phyloP scores from a whole-genome alignment of 164 flowering plant species.

The Platanus orientalis region DNA sequence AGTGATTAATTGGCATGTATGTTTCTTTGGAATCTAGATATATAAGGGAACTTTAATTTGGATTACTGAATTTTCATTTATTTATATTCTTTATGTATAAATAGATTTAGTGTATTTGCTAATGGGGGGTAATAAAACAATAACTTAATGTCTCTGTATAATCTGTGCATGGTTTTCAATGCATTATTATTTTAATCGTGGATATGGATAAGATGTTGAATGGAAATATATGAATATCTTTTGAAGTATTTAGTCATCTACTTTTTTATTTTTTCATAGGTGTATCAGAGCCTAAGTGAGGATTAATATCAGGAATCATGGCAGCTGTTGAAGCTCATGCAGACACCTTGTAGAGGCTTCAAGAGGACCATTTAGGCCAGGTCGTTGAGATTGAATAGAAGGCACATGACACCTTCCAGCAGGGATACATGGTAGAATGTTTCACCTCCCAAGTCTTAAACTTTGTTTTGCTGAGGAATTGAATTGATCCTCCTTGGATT shows the following conservation, averaged over 20 bases:
- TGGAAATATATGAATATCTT: background rate
- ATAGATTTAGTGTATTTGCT: too few species aligned
- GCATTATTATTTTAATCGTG: too few species aligned
- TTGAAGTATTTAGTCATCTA: background rate
- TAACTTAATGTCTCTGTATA: too few species aligned
- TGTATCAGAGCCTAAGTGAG: constrained; percentile 45
- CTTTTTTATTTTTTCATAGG: constrained; percentile 37
- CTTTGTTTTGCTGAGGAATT: background rate
- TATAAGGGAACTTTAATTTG: too few species aligned
- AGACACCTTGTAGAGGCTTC: constrained; percentile 38
- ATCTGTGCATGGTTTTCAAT: too few species aligned
- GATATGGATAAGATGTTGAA: background rate
- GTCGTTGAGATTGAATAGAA: constrained; percentile 48
- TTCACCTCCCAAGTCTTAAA: background rate
- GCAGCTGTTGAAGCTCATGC: constrained; percentile 40
- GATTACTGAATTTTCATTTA: too few species aligned
- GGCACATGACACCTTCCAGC: constrained; percentile 50
- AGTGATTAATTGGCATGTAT: too few species aligned
- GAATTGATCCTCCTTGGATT: too few species aligned
- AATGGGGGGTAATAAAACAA: too few species aligned
- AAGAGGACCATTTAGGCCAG: constrained; percentile 51
- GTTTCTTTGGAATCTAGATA: too few species aligned
- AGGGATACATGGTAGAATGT: constrained; percentile 64
- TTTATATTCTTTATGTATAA: too few species aligned
- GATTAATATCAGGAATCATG: constrained; percentile 46